A percentile compares a stretch with the other conserved stretches of the same genome.
phyloP scores from a whole-genome alignment of 129 eudicot species.

The Oenanthe sinensis region DNA sequence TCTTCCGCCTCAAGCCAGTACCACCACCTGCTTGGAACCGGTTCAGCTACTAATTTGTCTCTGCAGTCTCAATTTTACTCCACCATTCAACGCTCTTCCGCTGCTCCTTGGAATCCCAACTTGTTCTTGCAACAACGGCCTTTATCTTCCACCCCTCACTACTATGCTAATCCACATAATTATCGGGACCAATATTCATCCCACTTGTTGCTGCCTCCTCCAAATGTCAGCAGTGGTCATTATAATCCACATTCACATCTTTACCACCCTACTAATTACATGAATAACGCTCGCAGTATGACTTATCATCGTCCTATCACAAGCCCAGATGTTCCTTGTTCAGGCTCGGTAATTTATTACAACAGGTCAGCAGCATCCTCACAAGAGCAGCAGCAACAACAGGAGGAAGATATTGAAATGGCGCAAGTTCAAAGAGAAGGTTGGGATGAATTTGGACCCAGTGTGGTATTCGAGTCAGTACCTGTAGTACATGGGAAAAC shows the following conservation, averaged over 20 bases:
- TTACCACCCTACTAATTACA: slow-evolving; percentile 16
- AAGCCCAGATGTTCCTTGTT: slow-evolving; percentile 22
- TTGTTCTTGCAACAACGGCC: slow-evolving; percentile 28
- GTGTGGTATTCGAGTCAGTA: slow-evolving; percentile 69
- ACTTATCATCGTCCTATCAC: background rate
- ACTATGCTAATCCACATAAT: background rate
- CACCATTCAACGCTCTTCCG: slow-evolving; percentile 21
- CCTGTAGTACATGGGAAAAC: slow-evolving; percentile 90
- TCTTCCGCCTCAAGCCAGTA: slow-evolving; percentile 18
- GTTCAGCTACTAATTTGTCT: slow-evolving; percentile 16
- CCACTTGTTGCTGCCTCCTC: slow-evolving; percentile 7
- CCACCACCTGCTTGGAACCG: slow-evolving; percentile 20
- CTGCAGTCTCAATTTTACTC: slow-evolving; percentile 22
- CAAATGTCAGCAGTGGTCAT: slow-evolving; percentile 4
- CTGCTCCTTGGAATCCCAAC: slow-evolving; percentile 42
- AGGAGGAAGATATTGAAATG: slow-evolving; percentile 19
- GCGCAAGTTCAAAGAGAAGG: slow-evolving; percentile 29
- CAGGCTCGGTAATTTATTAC: slow-evolving; percentile 54
- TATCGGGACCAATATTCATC: slow-evolving; percentile 10
- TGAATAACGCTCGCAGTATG: background rate
- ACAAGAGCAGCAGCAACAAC: slow-evolving; percentile 21
- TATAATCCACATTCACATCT: background rate
- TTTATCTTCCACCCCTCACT: background rate
- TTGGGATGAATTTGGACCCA: slow-evolving; percentile 22
- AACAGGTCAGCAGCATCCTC: slow-evolving; percentile 29